phyloP scores from a whole-genome alignment of 2,329 filamentous ascomycete genomes.

The Lachnellula arida region DNA sequence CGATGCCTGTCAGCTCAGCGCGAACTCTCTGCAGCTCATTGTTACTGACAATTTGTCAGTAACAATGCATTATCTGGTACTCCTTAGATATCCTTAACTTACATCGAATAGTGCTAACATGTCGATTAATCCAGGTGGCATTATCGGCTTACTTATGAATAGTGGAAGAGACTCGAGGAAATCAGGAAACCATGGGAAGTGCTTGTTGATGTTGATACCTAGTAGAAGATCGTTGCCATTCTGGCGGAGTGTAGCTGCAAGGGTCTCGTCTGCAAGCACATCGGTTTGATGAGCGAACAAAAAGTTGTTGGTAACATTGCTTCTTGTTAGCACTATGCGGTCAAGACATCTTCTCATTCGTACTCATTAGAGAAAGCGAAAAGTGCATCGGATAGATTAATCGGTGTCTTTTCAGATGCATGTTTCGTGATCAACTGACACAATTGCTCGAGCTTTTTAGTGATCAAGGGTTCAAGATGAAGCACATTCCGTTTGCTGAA shows the following conservation, averaged over 20 bases:
- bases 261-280: conserved; percentile 7
- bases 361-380: conserved; percentile 9
- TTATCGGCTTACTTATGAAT: conserved; percentile 11
- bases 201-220: conserved; percentile 11
- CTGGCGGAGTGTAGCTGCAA: conserved; percentile 3
- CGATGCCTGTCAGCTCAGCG: background rate
- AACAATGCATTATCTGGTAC: background rate
- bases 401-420: background rate
- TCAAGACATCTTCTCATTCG: background rate
- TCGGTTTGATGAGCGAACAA: conserved; percentile 9
- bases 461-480: conserved; percentile 9
- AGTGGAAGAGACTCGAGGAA: conserved; percentile 12
- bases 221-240: conserved; percentile 7
- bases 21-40: conserved; percentile 5
- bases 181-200: conserved; percentile 11
- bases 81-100: background rate
- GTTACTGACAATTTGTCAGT: too few species aligned
- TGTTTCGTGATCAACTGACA: conserved; percentile 4
- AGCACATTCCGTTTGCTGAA: conserved; percentile 11
- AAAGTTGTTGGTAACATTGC: conserved; percentile 8
- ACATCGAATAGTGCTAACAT: conserved; percentile 12
- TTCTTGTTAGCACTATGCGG: background rate
- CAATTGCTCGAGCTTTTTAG: conserved; percentile 11
- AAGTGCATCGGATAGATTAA: conserved; percentile 7
- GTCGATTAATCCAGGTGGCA: conserved; percentile 14